Conservation (phyloP, 371 early-diverging fungal genomes). For the Mortierella sp. region DNA sequence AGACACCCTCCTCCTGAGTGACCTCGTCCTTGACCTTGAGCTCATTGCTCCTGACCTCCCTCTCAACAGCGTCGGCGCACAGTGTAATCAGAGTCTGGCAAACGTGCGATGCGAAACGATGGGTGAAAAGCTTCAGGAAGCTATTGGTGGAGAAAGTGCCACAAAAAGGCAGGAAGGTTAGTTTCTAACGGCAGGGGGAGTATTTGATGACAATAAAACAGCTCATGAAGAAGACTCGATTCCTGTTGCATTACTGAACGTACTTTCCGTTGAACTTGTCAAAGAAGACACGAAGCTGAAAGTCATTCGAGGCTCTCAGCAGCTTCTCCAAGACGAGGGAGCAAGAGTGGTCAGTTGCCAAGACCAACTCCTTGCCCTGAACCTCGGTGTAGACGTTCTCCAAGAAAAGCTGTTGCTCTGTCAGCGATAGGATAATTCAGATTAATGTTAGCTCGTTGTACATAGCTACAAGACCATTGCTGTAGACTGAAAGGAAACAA, state of each 20-base stretch:
- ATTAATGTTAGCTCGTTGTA: neutral
- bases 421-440: neutral
- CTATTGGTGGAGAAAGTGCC: conserved; percentile 36
- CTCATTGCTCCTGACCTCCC: conserved; percentile 68
- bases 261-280: conserved; percentile 76
- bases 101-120: conserved; percentile 91
- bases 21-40: conserved; percentile 46
- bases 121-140: conserved; percentile 77
- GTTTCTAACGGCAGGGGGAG: neutral
- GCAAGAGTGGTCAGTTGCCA: conserved; percentile 84
- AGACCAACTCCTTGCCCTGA: conserved; percentile 78
- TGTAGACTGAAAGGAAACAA: neutral
- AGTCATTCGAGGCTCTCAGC: conserved; percentile 75
- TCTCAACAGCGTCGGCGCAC: conserved; percentile 80
- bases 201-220: neutral
- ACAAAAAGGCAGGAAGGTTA: neutral
- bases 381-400: conserved; percentile 84
- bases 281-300: conserved; percentile 80
- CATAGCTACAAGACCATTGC: neutral
- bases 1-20: conserved; percentile 62
- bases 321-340: conserved; percentile 87
- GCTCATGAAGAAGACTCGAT: neutral
- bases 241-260: conserved; percentile 13
- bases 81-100: conserved; percentile 82
- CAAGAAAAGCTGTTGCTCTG: conserved; percentile 81